A percentile compares a stretch with the other conserved stretches of the same genome.
These are phyloP conservation scores for Agrocybe chaxingu DNA, from an alignment of 768 basidiomycete species.

Conservation along the genomic window DNA sequence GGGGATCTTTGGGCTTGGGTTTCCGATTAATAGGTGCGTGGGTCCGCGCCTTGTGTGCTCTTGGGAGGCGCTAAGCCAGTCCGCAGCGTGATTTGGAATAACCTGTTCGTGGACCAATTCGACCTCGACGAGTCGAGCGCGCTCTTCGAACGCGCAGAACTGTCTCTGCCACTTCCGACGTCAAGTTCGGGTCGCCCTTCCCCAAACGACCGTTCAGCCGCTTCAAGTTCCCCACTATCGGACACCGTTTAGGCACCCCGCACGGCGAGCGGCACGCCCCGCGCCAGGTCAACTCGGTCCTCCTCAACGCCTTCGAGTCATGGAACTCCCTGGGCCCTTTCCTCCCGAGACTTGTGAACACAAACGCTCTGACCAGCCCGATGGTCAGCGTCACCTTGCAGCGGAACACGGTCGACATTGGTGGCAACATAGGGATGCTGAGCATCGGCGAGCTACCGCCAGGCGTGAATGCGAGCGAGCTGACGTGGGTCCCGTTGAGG, in stretches of 20 bases:
- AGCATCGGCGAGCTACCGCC: conserved; percentile 65
- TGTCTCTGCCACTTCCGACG: conserved; percentile 4
- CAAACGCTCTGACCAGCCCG: conserved; percentile 33
- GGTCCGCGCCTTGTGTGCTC: neutral
- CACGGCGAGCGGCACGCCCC: conserved; percentile 4
- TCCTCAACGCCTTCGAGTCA: conserved; percentile 31
- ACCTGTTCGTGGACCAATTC: conserved; percentile 26
- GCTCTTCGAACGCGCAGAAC: neutral
- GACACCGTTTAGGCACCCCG: conserved; percentile 10
- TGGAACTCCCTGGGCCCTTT: conserved; percentile 43
- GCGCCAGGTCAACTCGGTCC: conserved; percentile 11
- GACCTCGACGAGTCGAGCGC: neutral
- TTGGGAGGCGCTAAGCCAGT: neutral
- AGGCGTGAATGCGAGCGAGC: conserved; percentile 39
- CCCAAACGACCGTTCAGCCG: conserved; percentile 20
- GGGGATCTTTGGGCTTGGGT: conserved; percentile 76
- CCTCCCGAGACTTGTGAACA: conserved; percentile 42
- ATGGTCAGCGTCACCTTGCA: conserved; percentile 63
- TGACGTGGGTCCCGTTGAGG: conserved; percentile 69
- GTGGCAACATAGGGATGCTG: conserved; percentile 63
- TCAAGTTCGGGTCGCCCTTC: conserved; percentile 23
- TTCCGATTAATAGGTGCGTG: conserved; percentile 65
- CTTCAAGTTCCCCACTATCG: conserved; percentile 26
- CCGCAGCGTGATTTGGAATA: conserved; percentile 45
- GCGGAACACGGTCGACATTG: conserved; percentile 64